phyloP scores from a whole-genome alignment of 2,329 filamentous ascomycete genomes.

The Colletotrichum cordylinicola region DNA sequence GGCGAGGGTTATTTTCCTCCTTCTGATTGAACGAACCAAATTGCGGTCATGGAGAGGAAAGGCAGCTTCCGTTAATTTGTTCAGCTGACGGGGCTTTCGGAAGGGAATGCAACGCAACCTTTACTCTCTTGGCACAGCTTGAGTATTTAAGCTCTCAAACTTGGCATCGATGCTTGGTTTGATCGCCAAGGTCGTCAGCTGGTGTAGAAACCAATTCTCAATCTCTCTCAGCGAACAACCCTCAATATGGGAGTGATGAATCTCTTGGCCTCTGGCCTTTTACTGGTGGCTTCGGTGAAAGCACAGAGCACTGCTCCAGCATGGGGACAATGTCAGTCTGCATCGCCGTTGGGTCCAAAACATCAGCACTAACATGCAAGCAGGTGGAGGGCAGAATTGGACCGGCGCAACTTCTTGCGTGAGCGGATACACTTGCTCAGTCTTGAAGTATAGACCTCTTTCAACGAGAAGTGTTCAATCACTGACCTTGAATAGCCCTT shows the following conservation, averaged over 20 bases:
- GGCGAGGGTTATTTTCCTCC: not conserved
- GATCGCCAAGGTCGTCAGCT: not conserved
- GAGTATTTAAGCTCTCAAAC: constrained; percentile 4
- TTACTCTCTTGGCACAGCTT: not conserved
- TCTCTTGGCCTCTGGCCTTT: not conserved
- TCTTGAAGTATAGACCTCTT: constrained; percentile 2
- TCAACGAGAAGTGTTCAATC: not conserved
- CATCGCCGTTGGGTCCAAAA: not conserved
- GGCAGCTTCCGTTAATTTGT: not conserved
- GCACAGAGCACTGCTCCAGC: constrained; percentile 7
- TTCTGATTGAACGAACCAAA: not conserved
- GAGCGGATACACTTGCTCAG: constrained; percentile 18
- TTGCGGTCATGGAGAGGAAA: not conserved
- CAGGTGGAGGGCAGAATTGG: constrained; percentile 19
- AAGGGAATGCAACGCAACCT: not conserved
- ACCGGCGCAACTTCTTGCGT: constrained; percentile 6
- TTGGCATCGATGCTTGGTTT: not conserved
- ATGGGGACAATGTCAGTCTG: constrained; percentile 17
- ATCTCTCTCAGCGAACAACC: not conserved
- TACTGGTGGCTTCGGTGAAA: not conserved
- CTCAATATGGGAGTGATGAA: not conserved
- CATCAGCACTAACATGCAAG: not conserved
- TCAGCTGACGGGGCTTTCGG: not conserved
- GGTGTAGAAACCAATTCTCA: not conserved
- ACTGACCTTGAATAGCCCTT: constrained; percentile 2